These are phyloP conservation scores for Sechiopsis laciniata DNA, from an alignment of 306 rosid species.

Conservation along the genomic window DNA sequence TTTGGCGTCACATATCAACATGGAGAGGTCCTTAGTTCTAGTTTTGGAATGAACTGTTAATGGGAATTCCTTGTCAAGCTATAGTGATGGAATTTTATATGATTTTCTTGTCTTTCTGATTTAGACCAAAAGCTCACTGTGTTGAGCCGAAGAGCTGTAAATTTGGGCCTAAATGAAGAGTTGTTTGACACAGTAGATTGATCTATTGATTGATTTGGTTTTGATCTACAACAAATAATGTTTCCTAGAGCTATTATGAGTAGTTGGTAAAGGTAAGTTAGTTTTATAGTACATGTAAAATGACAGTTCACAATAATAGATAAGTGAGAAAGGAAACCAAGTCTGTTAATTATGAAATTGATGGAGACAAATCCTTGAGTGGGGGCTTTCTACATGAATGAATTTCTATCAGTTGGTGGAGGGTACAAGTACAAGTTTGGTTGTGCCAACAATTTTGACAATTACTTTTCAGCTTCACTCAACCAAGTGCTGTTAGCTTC, in stretches of 20 bases:
- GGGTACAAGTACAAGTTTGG: neutral
- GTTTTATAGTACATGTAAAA: neutral
- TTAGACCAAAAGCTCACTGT: neutral
- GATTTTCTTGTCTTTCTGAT: conserved; percentile 6
- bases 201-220: neutral
- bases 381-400: neutral
- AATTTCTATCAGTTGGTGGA: neutral
- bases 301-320: neutral
- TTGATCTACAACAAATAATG: neutral
- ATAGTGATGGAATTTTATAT: conserved; percentile 1
- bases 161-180: neutral
- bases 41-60: conserved; percentile 2
- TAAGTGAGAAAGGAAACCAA: neutral
- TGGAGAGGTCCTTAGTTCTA: neutral
- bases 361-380: neutral
- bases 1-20: neutral
- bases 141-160: neutral
- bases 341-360: neutral
- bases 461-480: conserved; percentile 14
- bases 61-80: conserved; percentile 17
- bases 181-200: neutral
- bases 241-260: neutral
- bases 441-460: neutral
- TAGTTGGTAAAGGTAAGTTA: neutral
- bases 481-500: neutral